phyloP scores from a whole-genome alignment of 2,329 filamentous ascomycete species.

The Penicillium aurantiogriseum region DNA sequence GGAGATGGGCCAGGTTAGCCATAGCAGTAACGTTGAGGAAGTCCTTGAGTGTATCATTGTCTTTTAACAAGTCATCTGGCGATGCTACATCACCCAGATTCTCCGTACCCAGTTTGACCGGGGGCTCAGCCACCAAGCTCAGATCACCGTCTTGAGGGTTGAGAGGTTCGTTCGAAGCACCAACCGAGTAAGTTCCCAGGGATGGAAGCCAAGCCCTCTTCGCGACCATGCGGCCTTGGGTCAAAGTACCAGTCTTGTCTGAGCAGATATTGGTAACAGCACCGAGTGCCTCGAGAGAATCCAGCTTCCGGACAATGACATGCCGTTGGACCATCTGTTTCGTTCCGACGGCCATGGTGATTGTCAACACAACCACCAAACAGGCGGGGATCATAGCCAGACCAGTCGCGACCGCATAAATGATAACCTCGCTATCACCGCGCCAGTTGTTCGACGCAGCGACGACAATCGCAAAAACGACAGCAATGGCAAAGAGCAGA shows the following conservation, averaged over 20 bases:
- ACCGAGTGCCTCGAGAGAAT: constrained; percentile 60
- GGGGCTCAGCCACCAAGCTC: constrained; percentile 38
- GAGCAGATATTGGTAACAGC: constrained; percentile 61
- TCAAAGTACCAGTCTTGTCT: constrained; percentile 61
- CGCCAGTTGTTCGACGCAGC: constrained; percentile 62
- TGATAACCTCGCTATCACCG: constrained; percentile 59
- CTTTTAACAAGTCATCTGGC: constrained; percentile 39
- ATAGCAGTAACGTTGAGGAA: constrained; percentile 64
- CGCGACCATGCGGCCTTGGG: constrained; percentile 64
- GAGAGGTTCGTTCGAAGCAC: constrained; percentile 55
- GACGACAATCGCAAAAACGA: constrained; percentile 68
- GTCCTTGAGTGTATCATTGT: constrained; percentile 52
- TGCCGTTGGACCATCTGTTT: constrained; percentile 57
- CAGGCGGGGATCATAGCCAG: constrained; percentile 63
- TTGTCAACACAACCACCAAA: constrained; percentile 64
- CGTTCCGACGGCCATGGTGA: constrained; percentile 64
- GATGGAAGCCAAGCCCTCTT: constrained; percentile 60
- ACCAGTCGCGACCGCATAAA: constrained; percentile 61
- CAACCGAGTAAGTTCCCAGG: constrained; percentile 58
- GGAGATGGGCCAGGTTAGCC: constrained; percentile 64
- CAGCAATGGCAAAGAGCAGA: constrained; percentile 64
- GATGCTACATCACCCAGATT: constrained; percentile 23
- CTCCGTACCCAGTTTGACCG: constrained; percentile 28
- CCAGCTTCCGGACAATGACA: constrained; percentile 58
- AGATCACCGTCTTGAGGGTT: constrained; percentile 56